A percentile compares a stretch with the other conserved stretches of the same genome.
Conservation (phyloP, 371 early-diverging fungal genomes). For the Rhizopus stolonifer region DNA sequence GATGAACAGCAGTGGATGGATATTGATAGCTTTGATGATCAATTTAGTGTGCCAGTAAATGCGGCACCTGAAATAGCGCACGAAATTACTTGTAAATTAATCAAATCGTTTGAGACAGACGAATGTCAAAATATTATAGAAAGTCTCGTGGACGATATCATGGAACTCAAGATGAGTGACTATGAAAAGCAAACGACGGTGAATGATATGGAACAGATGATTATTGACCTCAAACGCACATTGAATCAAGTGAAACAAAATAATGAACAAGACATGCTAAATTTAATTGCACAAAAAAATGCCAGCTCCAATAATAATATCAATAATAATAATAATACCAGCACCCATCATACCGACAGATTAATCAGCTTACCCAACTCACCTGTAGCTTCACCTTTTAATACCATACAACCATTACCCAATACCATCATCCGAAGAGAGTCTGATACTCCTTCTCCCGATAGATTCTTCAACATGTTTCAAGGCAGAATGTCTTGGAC, state of each 20-base stretch:
- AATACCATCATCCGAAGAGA: neutral
- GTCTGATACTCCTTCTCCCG: conserved; percentile 41
- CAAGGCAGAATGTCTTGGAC: conserved; percentile 40
- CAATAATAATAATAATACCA: neutral
- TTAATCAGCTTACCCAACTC: conserved; percentile 19
- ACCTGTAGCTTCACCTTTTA: conserved; percentile 19
- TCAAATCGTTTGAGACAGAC: conserved; percentile 63
- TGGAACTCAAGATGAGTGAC: conserved; percentile 65
- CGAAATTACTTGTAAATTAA: conserved; percentile 59
- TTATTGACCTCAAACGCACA: conserved; percentile 69
- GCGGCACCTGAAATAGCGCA: conserved; percentile 62
- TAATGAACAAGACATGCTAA: neutral
- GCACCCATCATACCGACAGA: neutral
- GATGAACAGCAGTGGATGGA: conserved; percentile 39
- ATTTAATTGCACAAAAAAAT: neutral
- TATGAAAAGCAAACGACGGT: conserved; percentile 59
- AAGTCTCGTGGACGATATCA: conserved; percentile 77
- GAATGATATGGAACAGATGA: conserved; percentile 65
- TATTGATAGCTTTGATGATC: conserved; percentile 54
- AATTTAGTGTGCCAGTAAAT: conserved; percentile 48
- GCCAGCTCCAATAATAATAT: neutral
- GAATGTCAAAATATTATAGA: conserved; percentile 74
- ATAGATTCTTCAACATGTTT: conserved; percentile 45
- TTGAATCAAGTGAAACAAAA: conserved; percentile 72
- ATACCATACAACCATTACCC: neutral